Evolutionary conservation across 1,139 yeast genomes (phyloP).

Genomic region (Suhomyces bokatorum): DNA sequence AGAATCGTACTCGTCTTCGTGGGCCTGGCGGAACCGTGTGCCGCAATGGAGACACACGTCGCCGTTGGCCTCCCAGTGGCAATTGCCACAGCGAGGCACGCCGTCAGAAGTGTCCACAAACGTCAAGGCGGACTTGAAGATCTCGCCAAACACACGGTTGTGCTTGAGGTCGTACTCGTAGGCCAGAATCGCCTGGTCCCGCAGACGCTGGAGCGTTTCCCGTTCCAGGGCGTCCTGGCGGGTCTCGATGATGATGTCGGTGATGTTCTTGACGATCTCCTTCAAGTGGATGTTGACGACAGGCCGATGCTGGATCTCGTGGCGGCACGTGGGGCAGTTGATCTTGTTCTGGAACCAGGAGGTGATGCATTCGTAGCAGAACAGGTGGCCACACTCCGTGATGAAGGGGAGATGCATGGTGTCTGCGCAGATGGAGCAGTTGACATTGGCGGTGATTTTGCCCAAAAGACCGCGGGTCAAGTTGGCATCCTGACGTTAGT

Average conservation of each 20-base stretch:
- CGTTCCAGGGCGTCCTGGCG: constrained; percentile 22
- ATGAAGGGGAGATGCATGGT: constrained; percentile 46
- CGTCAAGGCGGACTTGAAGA: constrained; percentile 53
- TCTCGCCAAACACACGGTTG: constrained; percentile 45
- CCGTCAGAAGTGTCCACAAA: constrained; percentile 69
- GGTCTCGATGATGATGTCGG: constrained; percentile 33
- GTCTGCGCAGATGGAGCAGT: constrained; percentile 48
- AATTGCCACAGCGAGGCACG: constrained; percentile 73
- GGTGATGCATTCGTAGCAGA: constrained; percentile 49
- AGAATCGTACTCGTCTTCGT: constrained; percentile 31
- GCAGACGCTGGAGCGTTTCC: constrained; percentile 23
- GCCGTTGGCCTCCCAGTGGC: constrained; percentile 81
- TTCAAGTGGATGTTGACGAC: constrained; percentile 45
- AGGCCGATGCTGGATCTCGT: constrained; percentile 44
- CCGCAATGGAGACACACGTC: constrained; percentile 58
- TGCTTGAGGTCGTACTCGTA: constrained; percentile 42
- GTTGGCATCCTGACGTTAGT: constrained; percentile 22
- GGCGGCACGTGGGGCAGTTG: constrained; percentile 60
- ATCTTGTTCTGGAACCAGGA: constrained; percentile 51
- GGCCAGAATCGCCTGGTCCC: constrained; percentile 25
- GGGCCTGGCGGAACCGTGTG: constrained; percentile 35
- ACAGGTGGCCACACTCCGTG: constrained; percentile 46
- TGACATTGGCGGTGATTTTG: constrained; percentile 31
- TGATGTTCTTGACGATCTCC: constrained; percentile 32
- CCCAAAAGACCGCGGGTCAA: constrained; percentile 21